These are phyloP conservation scores for Neocatenulostroma microsporum DNA, from an alignment of 2,329 filamentous ascomycete species.

Conservation along the genomic window DNA sequence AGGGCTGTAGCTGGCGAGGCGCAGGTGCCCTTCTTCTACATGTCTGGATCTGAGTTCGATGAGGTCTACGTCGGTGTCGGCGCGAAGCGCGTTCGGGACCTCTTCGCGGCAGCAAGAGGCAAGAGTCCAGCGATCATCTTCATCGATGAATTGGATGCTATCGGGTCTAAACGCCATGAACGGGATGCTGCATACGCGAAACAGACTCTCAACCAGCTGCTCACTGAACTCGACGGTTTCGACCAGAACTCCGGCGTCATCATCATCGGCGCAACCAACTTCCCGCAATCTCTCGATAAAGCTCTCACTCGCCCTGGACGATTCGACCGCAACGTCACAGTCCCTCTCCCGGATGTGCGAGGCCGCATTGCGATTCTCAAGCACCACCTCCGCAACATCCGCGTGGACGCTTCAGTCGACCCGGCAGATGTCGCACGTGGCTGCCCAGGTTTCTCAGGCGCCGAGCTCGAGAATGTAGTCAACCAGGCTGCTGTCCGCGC, in stretches of 20 bases:
- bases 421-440: slow-evolving; percentile 75
- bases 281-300: slow-evolving; percentile 89
- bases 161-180: slow-evolving; percentile 88
- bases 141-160: slow-evolving; percentile 89
- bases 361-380: slow-evolving; percentile 88
- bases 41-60: slow-evolving; percentile 98
- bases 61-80: slow-evolving; percentile 97
- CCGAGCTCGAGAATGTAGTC: slow-evolving; percentile 91
- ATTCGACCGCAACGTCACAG: slow-evolving; percentile 87
- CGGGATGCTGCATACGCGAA: slow-evolving; percentile 92
- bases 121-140: slow-evolving; percentile 93
- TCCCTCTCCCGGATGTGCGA: slow-evolving; percentile 84
- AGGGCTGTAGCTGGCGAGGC: slow-evolving; percentile 94
- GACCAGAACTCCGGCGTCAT: slow-evolving; percentile 92
- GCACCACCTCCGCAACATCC: slow-evolving; percentile 89
- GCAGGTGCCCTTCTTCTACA: slow-evolving; percentile 98
- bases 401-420: slow-evolving; percentile 71
- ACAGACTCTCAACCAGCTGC: slow-evolving; percentile 92
- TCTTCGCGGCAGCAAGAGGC: slow-evolving; percentile 72
- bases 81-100: slow-evolving; percentile 88
- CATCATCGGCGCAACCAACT: slow-evolving; percentile 93
- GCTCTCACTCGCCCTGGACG: slow-evolving; percentile 88
- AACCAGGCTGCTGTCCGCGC: slow-evolving; percentile 94
- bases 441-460: slow-evolving; percentile 86
- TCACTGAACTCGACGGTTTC: slow-evolving; percentile 95